phyloP scores from a whole-genome alignment of 225 moss, liverwort and hornwort genomes.

The Sphagnum tenellum region DNA sequence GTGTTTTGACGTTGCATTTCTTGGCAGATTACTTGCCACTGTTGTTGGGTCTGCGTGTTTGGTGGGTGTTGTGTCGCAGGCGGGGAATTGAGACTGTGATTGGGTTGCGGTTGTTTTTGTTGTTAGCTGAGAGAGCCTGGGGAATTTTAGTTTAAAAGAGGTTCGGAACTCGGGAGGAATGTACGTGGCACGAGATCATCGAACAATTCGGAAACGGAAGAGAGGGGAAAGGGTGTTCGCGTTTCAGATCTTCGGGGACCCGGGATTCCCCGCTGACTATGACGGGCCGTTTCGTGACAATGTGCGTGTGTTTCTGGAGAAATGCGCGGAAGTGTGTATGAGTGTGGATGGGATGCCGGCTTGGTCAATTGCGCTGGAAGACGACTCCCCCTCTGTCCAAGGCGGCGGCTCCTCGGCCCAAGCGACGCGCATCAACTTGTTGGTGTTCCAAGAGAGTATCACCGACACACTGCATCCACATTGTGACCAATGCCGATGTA shows the following conservation, averaged over 20 bases:
- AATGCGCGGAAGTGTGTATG: slow-evolving; percentile 66
- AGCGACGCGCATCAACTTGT: slow-evolving; percentile 60
- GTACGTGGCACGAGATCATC: slow-evolving; percentile 57
- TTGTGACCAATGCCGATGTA: slow-evolving; percentile 46
- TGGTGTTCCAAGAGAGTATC: slow-evolving; percentile 58
- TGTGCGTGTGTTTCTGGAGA: slow-evolving; percentile 72
- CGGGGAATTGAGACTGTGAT: no score
- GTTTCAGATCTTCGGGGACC: slow-evolving; percentile 92
- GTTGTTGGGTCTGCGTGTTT: no score
- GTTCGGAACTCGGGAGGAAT: slow-evolving; percentile 21
- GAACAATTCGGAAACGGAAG: slow-evolving; percentile 84
- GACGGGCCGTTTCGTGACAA: slow-evolving; percentile 94
- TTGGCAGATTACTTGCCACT: no score
- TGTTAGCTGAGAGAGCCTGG: no score
- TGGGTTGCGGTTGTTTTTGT: no score
- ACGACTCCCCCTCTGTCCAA: slow-evolving; percentile 26
- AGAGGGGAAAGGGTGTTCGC: slow-evolving; percentile 83
- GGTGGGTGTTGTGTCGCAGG: no score
- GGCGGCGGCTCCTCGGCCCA: slow-evolving; percentile 12
- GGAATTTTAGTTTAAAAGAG: no score
- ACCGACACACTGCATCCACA: slow-evolving; percentile 37
- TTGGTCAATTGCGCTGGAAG: slow-evolving; percentile 85
- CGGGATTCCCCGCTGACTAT: slow-evolving; percentile 92
- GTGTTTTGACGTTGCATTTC: no score
- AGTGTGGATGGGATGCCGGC: slow-evolving; percentile 86